These are phyloP conservation scores for Dryas drummondii DNA, from an alignment of 306 rosid species.

Conservation along the genomic window DNA sequence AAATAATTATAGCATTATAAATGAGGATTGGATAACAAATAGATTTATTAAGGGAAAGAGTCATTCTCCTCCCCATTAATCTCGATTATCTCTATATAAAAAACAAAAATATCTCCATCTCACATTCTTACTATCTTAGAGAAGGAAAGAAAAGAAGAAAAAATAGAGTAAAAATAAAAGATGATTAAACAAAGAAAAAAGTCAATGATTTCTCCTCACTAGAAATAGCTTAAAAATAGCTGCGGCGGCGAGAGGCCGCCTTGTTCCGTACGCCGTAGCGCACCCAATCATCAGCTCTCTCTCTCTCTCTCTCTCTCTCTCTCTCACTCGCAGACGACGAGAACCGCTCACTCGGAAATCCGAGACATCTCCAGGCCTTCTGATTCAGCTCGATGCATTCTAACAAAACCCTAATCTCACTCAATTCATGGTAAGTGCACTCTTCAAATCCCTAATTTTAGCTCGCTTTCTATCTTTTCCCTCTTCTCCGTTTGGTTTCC, in stretches of 20 bases:
- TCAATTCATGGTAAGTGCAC: slow-evolving; percentile 11
- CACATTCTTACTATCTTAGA: too few relatives aligned
- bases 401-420: slow-evolving; percentile 11
- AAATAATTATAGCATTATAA: too few relatives aligned
- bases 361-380: not conserved
- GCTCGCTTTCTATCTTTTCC: not conserved
- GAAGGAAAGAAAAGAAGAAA: too few relatives aligned
- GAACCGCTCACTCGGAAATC: not conserved
- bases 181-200: not conserved
- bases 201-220: not conserved
- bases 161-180: too few relatives aligned
- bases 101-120: too few relatives aligned
- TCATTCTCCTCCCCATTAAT: too few relatives aligned
- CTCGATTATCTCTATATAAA: too few relatives aligned
- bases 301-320: not conserved
- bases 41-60: too few relatives aligned
- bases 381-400: not conserved
- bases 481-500: slow-evolving; percentile 4
- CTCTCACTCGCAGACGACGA: not conserved
- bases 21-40: too few relatives aligned
- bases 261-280: slow-evolving; percentile 9
- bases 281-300: slow-evolving; percentile 15
- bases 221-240: not conserved
- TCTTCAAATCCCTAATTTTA: slow-evolving; percentile 27
- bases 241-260: slow-evolving; percentile 9